Percentiles rank a stretch among this genome's conserved stretches.
These are phyloP conservation scores for Ceratobasidium sp. DNA, from an alignment of 1,284 basidiomycete species.

Conservation along the genomic window DNA sequence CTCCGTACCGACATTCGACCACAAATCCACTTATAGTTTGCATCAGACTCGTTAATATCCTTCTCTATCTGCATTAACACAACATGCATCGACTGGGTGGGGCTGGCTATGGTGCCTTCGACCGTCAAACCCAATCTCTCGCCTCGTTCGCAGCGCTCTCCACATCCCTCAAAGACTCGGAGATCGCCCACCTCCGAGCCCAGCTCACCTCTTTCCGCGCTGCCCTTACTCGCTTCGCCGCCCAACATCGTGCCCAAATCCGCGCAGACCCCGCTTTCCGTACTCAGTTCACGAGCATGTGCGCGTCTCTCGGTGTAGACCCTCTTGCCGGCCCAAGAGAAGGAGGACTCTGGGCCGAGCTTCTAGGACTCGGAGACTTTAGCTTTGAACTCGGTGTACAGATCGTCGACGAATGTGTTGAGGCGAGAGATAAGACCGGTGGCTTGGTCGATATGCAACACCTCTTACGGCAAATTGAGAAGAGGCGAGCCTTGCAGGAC, in stretches of 20 bases:
- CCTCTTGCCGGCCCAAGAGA: conserved; percentile 88
- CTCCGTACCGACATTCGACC: no score
- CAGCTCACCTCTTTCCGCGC: conserved; percentile 90
- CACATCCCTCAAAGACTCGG: conserved; percentile 78
- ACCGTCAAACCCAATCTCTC: conserved; percentile 77
- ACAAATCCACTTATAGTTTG: no score
- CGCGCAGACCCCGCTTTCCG: conserved; percentile 88
- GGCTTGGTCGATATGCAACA: conserved; percentile 93
- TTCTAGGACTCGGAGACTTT: conserved; percentile 91
- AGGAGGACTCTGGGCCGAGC: conserved; percentile 91
- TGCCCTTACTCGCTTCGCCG: conserved; percentile 85
- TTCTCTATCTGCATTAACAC: background rate
- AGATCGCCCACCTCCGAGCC: conserved; percentile 82
- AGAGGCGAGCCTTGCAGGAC: conserved; percentile 71
- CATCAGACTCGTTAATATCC: no score
- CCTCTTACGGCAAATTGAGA: conserved; percentile 81
- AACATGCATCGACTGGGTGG: conserved; percentile 75
- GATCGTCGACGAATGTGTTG: conserved; percentile 96
- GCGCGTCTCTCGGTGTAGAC: conserved; percentile 93
- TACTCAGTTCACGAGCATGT: conserved; percentile 97
- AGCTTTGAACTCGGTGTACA: conserved; percentile 96
- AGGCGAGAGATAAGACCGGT: conserved; percentile 88
- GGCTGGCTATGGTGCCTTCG: conserved; percentile 81
- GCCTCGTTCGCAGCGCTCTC: conserved; percentile 87
- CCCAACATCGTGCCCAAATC: conserved; percentile 87